Base-by-base conservation (phyloP, 257 asterid species). In the Linaria vulgaris region DNA sequence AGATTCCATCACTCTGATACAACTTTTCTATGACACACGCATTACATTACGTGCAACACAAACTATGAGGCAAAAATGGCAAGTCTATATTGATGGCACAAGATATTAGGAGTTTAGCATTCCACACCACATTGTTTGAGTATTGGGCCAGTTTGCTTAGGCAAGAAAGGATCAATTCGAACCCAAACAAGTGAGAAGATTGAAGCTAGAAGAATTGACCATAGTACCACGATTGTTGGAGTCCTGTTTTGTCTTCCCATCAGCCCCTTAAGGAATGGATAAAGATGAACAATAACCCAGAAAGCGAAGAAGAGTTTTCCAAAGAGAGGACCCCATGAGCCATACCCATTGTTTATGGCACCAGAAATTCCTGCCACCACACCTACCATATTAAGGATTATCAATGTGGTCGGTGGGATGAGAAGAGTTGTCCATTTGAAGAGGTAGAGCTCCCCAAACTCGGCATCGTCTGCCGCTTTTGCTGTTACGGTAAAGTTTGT, bases 351-450 rank as follows among this genome's bases (percentile, higher is more conserved):
- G 79, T 86, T 86, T 59, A 86, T 84, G 72, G 96, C 96, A 66
- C 74, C 95, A 5, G 96, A 77, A 58, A 86, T 63, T 19, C 96
- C 96, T 31, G 95, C 96, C 62, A 88, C 96, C 52, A 86, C 86
- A 16, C 96, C 96, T 3, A 88, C 92, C 76, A 88, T 86, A 52
- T 86, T 88, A 61, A 86, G 59, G 79, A 88, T 85, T 51, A 88
- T 83, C 69, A 88, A 34, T 20, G 95, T 85, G 16, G 95, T 88
- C 11, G 96, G 96, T 10, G 96, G 96, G 66, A 88, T 88, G 60
- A 88, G 86, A 66, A 88, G 88, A 25, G 95, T 85, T 21, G 96
- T 88, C 96, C 96, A 88, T 68, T 88, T 88, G 85, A 88, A 88
- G 61, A 88, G 82, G 78, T 88, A 88, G 56, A 88, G 96, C 69